Conservation (phyloP, 2,329 filamentous ascomycete species). For the Penicillium sp. region DNA sequence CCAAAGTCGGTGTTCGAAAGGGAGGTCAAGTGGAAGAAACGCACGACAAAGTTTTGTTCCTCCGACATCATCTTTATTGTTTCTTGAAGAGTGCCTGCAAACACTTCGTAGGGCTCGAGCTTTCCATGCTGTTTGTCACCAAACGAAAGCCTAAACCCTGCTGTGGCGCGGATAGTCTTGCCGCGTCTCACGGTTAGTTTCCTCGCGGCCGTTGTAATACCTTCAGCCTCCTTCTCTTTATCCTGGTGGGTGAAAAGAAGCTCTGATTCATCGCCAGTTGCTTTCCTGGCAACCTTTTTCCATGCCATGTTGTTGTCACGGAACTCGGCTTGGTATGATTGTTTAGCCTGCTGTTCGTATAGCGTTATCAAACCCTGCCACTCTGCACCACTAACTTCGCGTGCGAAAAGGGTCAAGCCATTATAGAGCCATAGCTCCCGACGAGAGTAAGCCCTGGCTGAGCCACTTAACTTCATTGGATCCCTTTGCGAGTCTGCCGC, state of each 20-base stretch:
- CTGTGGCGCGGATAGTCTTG: conserved; percentile 66
- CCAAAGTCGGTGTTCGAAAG: conserved; percentile 81
- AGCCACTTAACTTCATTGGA: conserved; percentile 68
- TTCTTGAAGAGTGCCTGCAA: conserved; percentile 79
- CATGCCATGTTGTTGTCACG: conserved; percentile 76
- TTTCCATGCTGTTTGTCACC: conserved; percentile 65
- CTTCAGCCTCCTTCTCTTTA: conserved; percentile 78
- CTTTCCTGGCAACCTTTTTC: conserved; percentile 78
- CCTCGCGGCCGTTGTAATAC: conserved; percentile 73
- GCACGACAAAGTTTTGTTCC: conserved; percentile 96
- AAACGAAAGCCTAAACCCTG: conserved; percentile 49
- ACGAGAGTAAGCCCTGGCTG: conserved; percentile 73
- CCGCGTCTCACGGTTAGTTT: conserved; percentile 94
- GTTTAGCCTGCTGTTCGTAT: conserved; percentile 77
- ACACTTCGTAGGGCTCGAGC: conserved; percentile 78
- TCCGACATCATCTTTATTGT: conserved; percentile 82
- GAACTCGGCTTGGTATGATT: conserved; percentile 82
- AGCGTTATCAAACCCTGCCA: conserved; percentile 81
- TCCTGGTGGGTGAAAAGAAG: conserved; percentile 89
- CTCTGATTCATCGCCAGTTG: conserved; percentile 76
- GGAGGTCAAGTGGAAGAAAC: conserved; percentile 94
- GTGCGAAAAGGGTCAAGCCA: conserved; percentile 83
- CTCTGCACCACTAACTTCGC: conserved; percentile 79
- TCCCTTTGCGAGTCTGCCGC: conserved; percentile 51
- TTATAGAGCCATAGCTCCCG: conserved; percentile 85